These are phyloP conservation scores for Thermoascus crustaceus DNA, from an alignment of 2,329 filamentous ascomycete genomes.

Conservation along the genomic window DNA sequence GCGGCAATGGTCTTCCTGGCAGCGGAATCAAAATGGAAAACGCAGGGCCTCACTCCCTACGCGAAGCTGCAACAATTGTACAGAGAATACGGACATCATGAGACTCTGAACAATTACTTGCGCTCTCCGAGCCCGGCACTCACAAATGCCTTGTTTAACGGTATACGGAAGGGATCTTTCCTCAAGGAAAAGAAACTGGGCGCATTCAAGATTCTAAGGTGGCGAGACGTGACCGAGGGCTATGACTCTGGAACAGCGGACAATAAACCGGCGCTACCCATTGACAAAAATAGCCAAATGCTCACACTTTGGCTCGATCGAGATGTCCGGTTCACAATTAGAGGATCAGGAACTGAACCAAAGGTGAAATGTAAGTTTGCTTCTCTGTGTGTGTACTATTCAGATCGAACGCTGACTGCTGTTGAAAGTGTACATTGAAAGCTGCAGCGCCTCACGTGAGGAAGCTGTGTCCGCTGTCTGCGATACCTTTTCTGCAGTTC, in stretches of 20 bases:
- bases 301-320: slow-evolving; percentile 52
- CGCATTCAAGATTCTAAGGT: slow-evolving; percentile 45
- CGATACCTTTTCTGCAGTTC: slow-evolving; percentile 27
- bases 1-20: slow-evolving; percentile 53
- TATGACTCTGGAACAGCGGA: slow-evolving; percentile 50
- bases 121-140: slow-evolving; percentile 47
- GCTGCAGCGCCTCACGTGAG: slow-evolving; percentile 28
- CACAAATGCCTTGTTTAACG: slow-evolving; percentile 48
- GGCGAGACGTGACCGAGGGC: slow-evolving; percentile 55
- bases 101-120: slow-evolving; percentile 57
- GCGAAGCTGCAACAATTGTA: slow-evolving; percentile 52
- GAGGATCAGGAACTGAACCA: slow-evolving; percentile 57
- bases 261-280: slow-evolving; percentile 47
- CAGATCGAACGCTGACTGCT: slow-evolving; percentile 2
- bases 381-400: neutral
- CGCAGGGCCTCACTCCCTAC: slow-evolving; percentile 48
- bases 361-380: slow-evolving; percentile 52
- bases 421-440: slow-evolving; percentile 34
- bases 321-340: slow-evolving; percentile 49
- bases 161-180: slow-evolving; percentile 41
- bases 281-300: slow-evolving; percentile 54
- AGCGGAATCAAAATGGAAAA: slow-evolving; percentile 44
- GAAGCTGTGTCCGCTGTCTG: slow-evolving; percentile 30
- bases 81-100: slow-evolving; percentile 51
- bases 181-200: slow-evolving; percentile 43